These are phyloP conservation scores for Collybia sp. DNA, from an alignment of 768 basidiomycete species.

Conservation along the genomic window DNA sequence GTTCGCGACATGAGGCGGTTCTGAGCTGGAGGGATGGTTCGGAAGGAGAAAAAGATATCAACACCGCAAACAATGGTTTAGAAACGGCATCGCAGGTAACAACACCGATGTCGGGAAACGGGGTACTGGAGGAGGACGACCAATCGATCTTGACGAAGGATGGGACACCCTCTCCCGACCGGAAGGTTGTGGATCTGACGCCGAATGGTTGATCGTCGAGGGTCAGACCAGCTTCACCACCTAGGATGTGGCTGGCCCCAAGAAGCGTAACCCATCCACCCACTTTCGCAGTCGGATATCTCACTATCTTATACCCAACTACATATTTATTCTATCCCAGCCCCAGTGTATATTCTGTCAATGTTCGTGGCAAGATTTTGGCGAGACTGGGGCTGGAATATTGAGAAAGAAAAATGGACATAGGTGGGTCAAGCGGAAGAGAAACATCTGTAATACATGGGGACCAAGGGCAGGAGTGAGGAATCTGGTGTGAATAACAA, in stretches of 20 bases:
- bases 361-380: neutral
- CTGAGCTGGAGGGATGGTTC: constrained; percentile 50
- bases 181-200: constrained; percentile 73
- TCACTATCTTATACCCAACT: no score
- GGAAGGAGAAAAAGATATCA: constrained; percentile 16
- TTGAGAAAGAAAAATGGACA: constrained; percentile 4
- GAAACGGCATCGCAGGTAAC: constrained; percentile 26
- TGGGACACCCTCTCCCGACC: constrained; percentile 68
- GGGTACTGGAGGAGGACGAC: constrained; percentile 45
- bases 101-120: constrained; percentile 64
- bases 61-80: constrained; percentile 17
- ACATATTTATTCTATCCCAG: no score
- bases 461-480: neutral
- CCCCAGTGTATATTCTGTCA: neutral
- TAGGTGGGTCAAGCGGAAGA: constrained; percentile 14
- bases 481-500: neutral
- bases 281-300: no score
- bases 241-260: neutral
- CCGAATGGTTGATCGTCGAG: constrained; percentile 86
- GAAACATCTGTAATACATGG: neutral
- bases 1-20: constrained; percentile 62
- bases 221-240: constrained; percentile 18
- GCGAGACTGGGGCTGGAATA: no score
- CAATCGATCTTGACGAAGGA: constrained; percentile 53
- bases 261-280: neutral